Percentiles rank a stretch among this genome's conserved stretches.
Evolutionary conservation across 78 protist species (phyloP).

Genomic region (Dictyostelium purpureum): DNA sequence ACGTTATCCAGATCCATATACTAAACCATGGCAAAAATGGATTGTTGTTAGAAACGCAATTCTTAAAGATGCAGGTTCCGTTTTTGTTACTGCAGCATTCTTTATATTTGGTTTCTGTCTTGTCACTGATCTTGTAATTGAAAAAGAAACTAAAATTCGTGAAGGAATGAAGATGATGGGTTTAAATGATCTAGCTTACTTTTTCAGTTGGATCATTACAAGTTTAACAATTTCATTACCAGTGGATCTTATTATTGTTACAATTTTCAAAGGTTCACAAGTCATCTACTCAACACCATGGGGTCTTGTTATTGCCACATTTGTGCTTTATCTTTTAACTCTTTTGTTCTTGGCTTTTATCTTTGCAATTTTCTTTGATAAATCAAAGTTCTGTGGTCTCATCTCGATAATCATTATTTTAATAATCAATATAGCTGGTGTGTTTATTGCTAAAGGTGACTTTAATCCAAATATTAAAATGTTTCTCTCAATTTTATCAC

Average conservation of each 20-base stretch:
- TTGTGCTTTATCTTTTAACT: slow-evolving; percentile 4
- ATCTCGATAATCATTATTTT: slow-evolving; percentile 7
- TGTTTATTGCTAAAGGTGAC: background rate
- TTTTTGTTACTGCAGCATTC: slow-evolving; percentile 21
- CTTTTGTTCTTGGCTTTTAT: slow-evolving; percentile 19
- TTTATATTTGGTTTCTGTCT: slow-evolving; percentile 1
- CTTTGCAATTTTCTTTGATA: slow-evolving; percentile 19
- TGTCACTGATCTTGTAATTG: slow-evolving; percentile 20
- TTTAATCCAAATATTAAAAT: background rate
- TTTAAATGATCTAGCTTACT: slow-evolving; percentile 11
- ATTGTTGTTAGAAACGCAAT: background rate
- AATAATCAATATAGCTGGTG: background rate
- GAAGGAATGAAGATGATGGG: slow-evolving; percentile 64
- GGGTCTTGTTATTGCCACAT: background rate
- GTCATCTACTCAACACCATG: slow-evolving; percentile 8
- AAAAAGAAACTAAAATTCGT: slow-evolving; percentile 21
- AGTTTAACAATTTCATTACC: slow-evolving; percentile 8
- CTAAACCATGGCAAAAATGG: slow-evolving; percentile 7
- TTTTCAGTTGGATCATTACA: background rate
- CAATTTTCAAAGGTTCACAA: background rate
- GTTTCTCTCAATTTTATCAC: background rate
- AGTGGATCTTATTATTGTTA: background rate
- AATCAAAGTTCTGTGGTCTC: slow-evolving; percentile 46
- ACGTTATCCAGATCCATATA: slow-evolving; percentile 31
- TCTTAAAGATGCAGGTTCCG: background rate